A percentile compares a stretch with the other conserved stretches of the same genome.
Conservation (phyloP, 2,329 filamentous ascomycete genomes). For the Epichloe festucae region DNA sequence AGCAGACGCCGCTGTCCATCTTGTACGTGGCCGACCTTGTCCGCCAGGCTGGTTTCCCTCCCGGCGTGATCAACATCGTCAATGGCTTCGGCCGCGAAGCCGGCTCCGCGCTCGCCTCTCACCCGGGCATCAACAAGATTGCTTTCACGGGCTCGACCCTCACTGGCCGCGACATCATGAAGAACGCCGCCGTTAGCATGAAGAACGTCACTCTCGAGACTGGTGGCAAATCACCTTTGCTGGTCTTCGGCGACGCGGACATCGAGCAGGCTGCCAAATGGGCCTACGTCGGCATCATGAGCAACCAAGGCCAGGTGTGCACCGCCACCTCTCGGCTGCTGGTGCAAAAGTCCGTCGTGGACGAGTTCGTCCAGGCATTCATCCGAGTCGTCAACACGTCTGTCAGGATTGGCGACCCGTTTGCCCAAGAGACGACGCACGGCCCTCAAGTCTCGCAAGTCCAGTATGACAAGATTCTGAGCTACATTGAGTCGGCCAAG, state of each 20-base stretch:
- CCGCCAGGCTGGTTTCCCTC: constrained; percentile 62
- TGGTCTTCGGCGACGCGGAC: constrained; percentile 54
- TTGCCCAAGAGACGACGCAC: constrained; percentile 56
- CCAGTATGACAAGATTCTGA: constrained; percentile 58
- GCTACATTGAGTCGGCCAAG: constrained; percentile 57
- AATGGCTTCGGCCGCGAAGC: constrained; percentile 59
- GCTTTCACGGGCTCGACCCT: constrained; percentile 66
- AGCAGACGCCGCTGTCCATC: constrained; percentile 54
- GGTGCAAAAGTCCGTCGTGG: constrained; percentile 47
- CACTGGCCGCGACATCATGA: constrained; percentile 65
- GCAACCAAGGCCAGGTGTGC: constrained; percentile 53
- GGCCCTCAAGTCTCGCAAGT: constrained; percentile 60
- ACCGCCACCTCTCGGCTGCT: constrained; percentile 51
- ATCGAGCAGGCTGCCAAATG: constrained; percentile 54
- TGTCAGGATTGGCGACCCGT: constrained; percentile 58
- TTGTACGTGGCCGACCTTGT: constrained; percentile 54
- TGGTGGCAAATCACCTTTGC: constrained; percentile 51
- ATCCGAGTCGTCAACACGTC: constrained; percentile 43
- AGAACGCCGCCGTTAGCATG: constrained; percentile 51
- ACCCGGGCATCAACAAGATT: constrained; percentile 60
- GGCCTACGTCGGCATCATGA: constrained; percentile 38
- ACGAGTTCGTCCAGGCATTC: constrained; percentile 52
- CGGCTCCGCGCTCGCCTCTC: constrained; percentile 54
- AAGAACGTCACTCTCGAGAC: constrained; percentile 57
- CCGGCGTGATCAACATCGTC: constrained; percentile 64